Evolutionary conservation across 768 basidiomycete genomes (phyloP), one percentile per base, ranked within the genome.

Genomic region (Collybiopsis confluens): DNA sequence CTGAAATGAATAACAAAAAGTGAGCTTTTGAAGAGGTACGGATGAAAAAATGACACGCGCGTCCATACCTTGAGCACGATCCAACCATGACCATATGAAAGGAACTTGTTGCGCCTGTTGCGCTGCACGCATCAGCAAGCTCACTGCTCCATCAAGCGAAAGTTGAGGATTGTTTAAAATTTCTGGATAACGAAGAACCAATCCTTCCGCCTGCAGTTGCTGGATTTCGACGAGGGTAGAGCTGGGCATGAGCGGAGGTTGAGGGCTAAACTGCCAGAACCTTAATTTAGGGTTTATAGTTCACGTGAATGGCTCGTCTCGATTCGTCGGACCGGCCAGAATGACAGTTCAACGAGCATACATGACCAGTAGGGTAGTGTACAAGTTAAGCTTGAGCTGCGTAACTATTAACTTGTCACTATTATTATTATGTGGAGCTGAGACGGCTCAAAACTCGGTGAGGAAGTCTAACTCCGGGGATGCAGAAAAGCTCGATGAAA

Each of bases 131-230:
- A 77, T 41, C 13, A 92, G 77, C 75, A 89, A 80, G 42, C 68
- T 73, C 15, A 78, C 73, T 2, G 87, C 88, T 23, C 62, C 63
- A 15, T 88, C 87, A 42, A 81, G 72, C 1, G 68, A 75, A 16
- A 90, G 62, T 20, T 76, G 78, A 41, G 74, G 56, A 57, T 88
- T 84, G 2, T 76, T 65, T 1, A 90, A 68, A 38, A 75, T 73
- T 56, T 89, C 86, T 26, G 90, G 88, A 62, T 79, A 88, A 42
- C 83, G 82, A 23, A 91, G 81, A 62, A 83, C 88, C 54, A 84
- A 71, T 11, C 81, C 76, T 50, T 88, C 87, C 6, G 73, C 70
- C 46, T 80, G 81, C 10, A 75, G 71, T 65, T 82, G 82, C 10
- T 48, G 47, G n/a, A 48, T 48, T 18, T 48, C 47, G 21, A 35